Conservation (phyloP, 2,329 filamentous ascomycete genomes). For the Hypocrella siamensis region DNA sequence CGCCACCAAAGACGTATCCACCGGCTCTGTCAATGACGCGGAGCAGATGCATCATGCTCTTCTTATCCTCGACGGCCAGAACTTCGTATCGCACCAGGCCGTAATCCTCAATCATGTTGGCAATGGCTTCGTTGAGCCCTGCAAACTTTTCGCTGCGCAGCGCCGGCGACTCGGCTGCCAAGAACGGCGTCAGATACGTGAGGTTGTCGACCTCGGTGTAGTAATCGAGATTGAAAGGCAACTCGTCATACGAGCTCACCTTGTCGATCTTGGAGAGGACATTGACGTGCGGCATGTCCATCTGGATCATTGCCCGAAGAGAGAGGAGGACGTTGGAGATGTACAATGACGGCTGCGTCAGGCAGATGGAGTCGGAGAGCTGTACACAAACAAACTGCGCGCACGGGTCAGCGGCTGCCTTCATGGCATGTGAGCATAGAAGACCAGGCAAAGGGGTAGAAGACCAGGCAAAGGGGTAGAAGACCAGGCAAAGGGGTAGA, state of each 20-base stretch:
- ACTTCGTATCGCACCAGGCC: slow-evolving; percentile 85
- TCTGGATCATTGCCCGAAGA: slow-evolving; percentile 91
- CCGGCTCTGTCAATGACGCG: slow-evolving; percentile 81
- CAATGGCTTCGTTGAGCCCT: slow-evolving; percentile 72
- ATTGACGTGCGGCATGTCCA: slow-evolving; percentile 92
- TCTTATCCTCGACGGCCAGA: slow-evolving; percentile 89
- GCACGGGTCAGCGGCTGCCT: too few species aligned
- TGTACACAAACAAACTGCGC: slow-evolving; percentile 77
- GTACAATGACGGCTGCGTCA: slow-evolving; percentile 87
- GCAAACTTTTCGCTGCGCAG: slow-evolving; percentile 62
- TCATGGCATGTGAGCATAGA: too few species aligned
- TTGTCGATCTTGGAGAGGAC: slow-evolving; percentile 98
- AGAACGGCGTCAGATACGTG: slow-evolving; percentile 62
- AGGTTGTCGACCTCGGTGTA: slow-evolving; percentile 97
- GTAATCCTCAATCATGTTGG: slow-evolving; percentile 78
- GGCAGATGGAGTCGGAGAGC: slow-evolving; percentile 83
- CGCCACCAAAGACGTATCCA: slow-evolving; percentile 82
- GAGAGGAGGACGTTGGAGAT: slow-evolving; percentile 88
- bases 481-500: background rate
- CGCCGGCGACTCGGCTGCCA: slow-evolving; percentile 63
- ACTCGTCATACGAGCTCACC: slow-evolving; percentile 62
- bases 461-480: too few species aligned
- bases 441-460: too few species aligned
- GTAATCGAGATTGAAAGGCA: slow-evolving; percentile 91
- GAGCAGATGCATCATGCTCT: slow-evolving; percentile 86